Percentiles rank a stretch among this genome's conserved stretches.
phyloP scores from a whole-genome alignment of 208 protist genomes.

The Hexamita inflata region DNA sequence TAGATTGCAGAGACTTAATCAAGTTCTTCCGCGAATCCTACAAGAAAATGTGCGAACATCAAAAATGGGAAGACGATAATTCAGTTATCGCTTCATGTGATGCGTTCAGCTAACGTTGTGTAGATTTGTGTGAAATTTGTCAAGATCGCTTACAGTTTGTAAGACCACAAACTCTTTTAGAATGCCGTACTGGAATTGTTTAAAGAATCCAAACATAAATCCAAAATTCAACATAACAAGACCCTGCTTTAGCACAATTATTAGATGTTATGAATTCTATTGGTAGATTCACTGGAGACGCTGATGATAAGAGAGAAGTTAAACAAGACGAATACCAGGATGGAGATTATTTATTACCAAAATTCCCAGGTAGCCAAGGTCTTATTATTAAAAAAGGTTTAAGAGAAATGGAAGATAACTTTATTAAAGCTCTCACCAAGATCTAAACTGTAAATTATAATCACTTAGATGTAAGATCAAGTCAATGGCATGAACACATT shows the following conservation, averaged over 20 bases:
- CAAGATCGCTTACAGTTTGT: constrained; percentile 3
- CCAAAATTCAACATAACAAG: background rate
- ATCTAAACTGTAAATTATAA: constrained; percentile 18
- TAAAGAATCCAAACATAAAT: background rate
- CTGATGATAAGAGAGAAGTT: background rate
- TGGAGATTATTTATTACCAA: constrained; percentile 22
- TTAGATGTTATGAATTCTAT: background rate
- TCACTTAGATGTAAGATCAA: constrained; percentile 22
- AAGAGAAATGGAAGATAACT: background rate
- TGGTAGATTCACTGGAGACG: background rate
- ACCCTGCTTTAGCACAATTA: background rate
- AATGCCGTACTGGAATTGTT: background rate
- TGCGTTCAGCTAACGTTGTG: constrained; percentile 4
- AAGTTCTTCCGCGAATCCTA: background rate
- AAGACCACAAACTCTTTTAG: constrained; percentile 5
- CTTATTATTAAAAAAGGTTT: background rate
- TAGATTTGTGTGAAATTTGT: constrained; percentile 19
- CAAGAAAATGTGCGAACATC: constrained; percentile 2
- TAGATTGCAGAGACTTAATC: background rate
- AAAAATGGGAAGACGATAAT: background rate
- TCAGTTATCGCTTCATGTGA: background rate
- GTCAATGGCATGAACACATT: constrained; percentile 16
- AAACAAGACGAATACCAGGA: background rate
- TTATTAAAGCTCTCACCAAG: background rate
- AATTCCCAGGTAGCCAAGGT: constrained; percentile 1